Evolutionary conservation across 148 eudicot species (phyloP), one percentile per base, ranked within the genome.

Genomic region (Chenopodium berlandieri): DNA sequence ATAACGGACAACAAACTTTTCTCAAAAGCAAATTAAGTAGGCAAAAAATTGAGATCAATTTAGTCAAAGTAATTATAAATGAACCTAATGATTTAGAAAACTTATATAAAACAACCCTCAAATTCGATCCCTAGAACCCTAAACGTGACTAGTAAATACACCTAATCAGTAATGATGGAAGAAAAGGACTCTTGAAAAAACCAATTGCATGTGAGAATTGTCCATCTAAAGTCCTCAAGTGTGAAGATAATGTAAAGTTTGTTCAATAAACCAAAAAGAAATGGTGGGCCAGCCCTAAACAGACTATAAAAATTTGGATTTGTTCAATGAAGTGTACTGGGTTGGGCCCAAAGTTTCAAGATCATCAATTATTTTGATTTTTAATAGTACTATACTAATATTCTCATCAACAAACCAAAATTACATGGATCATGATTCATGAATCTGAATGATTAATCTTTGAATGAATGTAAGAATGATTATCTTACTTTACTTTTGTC

Each of bases 391-490:
- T 30, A 22, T 54, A 56, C 20, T 71, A 17, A 27, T 81, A 44
- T 73, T n/a, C 74, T 75, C 64, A 46, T 74, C 63, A 74, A 19
- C 20, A 65, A 50, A 75, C 64, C 23, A 75, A 11, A 32, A n/a
- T 75, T 52, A 1, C 23, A 31, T 77, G 1, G 1, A 37, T 31
- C 40, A 75, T 37, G 48, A 65, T 40, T 54, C 40, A 75, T 37
- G 48, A 50, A 60, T 77, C 76, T 22, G 34, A 71, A 40, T 78
- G 25, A 78, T 83, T 72, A 78, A 16, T 71, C 65, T 83, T 78
- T 72, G 78, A 78, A 72, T 48, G 81, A 83, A 46, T 64, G 58
- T 47, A 50, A 78, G 72, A 81, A 75, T 81, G 75, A 83, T 78
- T 83, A 52, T 60, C 0, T 34, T 70, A 71, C 71, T 77, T 64